phyloP scores from a whole-genome alignment of 805 yeast genomes.

The Monosporozyma siamensis region DNA sequence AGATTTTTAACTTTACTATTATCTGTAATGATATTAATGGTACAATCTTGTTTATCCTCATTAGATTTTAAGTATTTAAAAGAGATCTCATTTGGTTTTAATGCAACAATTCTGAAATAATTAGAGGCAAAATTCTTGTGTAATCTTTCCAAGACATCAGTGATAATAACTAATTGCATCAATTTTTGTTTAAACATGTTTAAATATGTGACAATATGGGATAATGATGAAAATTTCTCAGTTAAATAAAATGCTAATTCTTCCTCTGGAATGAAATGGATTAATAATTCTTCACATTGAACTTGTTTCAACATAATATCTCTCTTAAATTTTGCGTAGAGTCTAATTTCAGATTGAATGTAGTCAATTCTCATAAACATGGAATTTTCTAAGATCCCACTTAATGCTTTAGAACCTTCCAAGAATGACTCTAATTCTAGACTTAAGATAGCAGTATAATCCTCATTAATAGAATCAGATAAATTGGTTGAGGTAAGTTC shows the following conservation, averaged over 20 bases:
- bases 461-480: slow-evolving; percentile 3
- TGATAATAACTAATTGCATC: slow-evolving; percentile 27
- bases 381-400: slow-evolving; percentile 23
- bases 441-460: slow-evolving; percentile 20
- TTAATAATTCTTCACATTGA: slow-evolving; percentile 22
- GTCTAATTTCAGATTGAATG: slow-evolving; percentile 20
- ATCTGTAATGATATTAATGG: slow-evolving; percentile 23
- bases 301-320: slow-evolving; percentile 25
- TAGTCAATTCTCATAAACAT: slow-evolving; percentile 28
- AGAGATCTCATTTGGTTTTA: slow-evolving; percentile 28
- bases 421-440: slow-evolving; percentile 26
- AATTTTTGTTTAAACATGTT: slow-evolving; percentile 25
- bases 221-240: slow-evolving; percentile 21
- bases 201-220: slow-evolving; percentile 20
- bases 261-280: slow-evolving; percentile 22
- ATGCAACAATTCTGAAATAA: slow-evolving; percentile 24
- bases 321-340: slow-evolving; percentile 27
- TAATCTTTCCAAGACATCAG: slow-evolving; percentile 28
- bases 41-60: slow-evolving; percentile 25
- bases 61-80: slow-evolving; percentile 26
- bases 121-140: slow-evolving; percentile 28
- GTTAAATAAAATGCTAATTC: slow-evolving; percentile 23
- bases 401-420: slow-evolving; percentile 23
- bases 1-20: slow-evolving; percentile 24
- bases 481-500: background rate